phyloP scores from a whole-genome alignment of 805 yeast genomes.

The Hanseniaspora taiwanica region DNA sequence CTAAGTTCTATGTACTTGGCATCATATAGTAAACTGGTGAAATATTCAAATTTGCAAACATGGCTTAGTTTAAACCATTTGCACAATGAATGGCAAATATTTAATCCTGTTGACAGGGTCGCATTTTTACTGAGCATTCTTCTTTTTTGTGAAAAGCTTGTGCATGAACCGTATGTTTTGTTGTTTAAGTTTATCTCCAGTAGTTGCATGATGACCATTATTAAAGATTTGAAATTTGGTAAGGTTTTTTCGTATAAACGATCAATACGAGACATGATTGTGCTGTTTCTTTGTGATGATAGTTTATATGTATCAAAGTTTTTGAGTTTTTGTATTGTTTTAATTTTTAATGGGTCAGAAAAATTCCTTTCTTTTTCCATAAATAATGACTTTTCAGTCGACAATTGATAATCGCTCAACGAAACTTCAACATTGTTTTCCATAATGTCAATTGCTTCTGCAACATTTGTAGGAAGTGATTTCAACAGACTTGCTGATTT shows the following conservation, averaged over 20 bases:
- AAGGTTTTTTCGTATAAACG: constrained; percentile 39
- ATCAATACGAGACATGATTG: constrained; percentile 41
- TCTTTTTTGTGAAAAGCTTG: constrained; percentile 7
- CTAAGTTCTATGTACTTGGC: constrained; percentile 34
- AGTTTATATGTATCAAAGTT: constrained; percentile 8
- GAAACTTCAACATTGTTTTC: constrained; percentile 49
- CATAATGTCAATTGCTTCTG: constrained; percentile 66
- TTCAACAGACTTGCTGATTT: constrained; percentile 1
- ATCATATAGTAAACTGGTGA: constrained; percentile 63
- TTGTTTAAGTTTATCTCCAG: constrained; percentile 37
- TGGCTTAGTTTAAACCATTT: constrained; percentile 76
- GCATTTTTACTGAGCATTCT: constrained; percentile 42
- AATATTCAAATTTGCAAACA: constrained; percentile 62
- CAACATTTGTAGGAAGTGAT: constrained; percentile 54
- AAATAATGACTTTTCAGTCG: constrained; percentile 57
- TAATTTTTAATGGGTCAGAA: constrained; percentile 12
- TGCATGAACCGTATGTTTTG: constrained; percentile 8
- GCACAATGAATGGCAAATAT: constrained; percentile 37
- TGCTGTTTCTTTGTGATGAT: neutral
- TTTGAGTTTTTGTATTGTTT: constrained; percentile 4
- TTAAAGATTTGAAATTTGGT: constrained; percentile 47
- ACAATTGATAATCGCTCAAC: constrained; percentile 54
- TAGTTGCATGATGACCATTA: constrained; percentile 49
- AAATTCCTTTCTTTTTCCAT: constrained; percentile 65
- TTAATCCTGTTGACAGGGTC: constrained; percentile 44